phyloP scores from a whole-genome alignment of 208 protist species.

The Tritrichomonas foetus region DNA sequence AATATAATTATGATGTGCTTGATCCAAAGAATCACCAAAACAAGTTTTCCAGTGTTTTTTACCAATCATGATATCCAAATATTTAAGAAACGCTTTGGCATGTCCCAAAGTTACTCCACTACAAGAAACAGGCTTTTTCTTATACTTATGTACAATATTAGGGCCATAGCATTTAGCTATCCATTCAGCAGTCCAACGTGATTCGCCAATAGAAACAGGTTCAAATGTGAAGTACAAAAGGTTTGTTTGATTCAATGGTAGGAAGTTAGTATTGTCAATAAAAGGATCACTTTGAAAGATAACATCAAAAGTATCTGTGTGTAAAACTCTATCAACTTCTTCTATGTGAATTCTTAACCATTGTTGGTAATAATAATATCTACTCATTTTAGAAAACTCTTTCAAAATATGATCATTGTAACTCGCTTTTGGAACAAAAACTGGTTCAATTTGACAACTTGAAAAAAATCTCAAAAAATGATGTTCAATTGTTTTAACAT shows the following conservation, averaged over 20 bases:
- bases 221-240: constrained; percentile 14
- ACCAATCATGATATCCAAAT: not conserved
- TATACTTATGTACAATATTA: not conserved
- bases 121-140: not conserved
- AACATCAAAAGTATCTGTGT: constrained; percentile 35
- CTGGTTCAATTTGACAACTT: not conserved
- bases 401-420: not conserved
- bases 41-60: not conserved
- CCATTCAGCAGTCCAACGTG: not conserved
- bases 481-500: not conserved
- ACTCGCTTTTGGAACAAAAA: not conserved
- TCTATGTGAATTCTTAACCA: not conserved
- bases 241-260: not conserved
- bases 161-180: not conserved
- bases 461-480: not conserved
- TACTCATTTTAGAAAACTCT: not conserved
- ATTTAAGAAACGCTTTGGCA: not conserved
- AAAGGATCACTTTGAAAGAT: constrained; percentile 33
- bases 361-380: constrained; percentile 13
- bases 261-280: not conserved
- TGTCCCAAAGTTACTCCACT: not conserved
- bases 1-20: constrained; percentile 39
- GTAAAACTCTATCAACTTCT: constrained; percentile 35
- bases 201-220: not conserved
- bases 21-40: not conserved